A percentile compares a stretch with the other conserved stretches of the same genome.
Conservation (phyloP, 805 yeast genomes). For the Candida khao-thaluensis region DNA sequence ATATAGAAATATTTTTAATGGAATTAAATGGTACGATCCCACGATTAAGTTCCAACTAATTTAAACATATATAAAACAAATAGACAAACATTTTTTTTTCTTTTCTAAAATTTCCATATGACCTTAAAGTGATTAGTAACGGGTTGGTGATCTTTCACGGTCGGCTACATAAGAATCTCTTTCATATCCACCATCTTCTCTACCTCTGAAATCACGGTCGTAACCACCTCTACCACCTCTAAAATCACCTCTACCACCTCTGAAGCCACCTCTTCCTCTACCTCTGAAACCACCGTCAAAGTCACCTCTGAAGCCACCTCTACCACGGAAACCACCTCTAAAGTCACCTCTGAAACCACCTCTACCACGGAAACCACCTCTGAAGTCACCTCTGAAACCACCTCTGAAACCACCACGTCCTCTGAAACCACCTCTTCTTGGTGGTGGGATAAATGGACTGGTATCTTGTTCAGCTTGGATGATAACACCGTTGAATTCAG, state of each 20-base stretch:
- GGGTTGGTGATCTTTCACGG: constrained; percentile 69
- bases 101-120: no score
- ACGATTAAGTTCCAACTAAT: constrained; percentile 11
- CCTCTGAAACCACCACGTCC: constrained; percentile 39
- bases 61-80: constrained; percentile 12
- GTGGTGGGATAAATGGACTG: constrained; percentile 55
- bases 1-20: constrained; percentile 6
- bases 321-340: constrained; percentile 33
- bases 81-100: constrained; percentile 1
- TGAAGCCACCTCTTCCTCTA: constrained; percentile 30
- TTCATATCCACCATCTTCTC: constrained; percentile 41
- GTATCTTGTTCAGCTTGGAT: constrained; percentile 79
- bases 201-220: constrained; percentile 43
- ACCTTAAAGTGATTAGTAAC: constrained; percentile 44
- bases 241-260: constrained; percentile 39
- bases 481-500: constrained; percentile 67
- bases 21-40: constrained; percentile 9
- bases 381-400: constrained; percentile 33
- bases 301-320: constrained; percentile 37
- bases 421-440: constrained; percentile 41
- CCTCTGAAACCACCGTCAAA: constrained; percentile 36
- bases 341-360: constrained; percentile 37
- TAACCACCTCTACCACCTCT: constrained; percentile 29
- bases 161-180: constrained; percentile 39
- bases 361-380: constrained; percentile 36